A percentile compares a stretch with the other conserved stretches of the same genome.
These are phyloP conservation scores for Boletus rubroflammeus DNA, from an alignment of 768 basidiomycete genomes.

Conservation along the genomic window DNA sequence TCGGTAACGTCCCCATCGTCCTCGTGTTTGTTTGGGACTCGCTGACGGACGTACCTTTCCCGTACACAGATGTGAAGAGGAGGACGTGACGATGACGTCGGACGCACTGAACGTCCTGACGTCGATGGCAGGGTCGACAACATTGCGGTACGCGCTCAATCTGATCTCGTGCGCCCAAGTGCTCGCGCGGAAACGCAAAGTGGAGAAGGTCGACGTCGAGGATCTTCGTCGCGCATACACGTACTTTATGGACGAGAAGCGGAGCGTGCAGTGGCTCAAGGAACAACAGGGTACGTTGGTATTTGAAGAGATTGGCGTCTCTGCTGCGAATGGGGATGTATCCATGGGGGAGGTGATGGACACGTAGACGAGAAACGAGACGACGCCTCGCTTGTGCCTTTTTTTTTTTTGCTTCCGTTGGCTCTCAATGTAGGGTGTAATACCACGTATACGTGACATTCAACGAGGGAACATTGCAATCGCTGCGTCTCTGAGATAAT, in stretches of 20 bases:
- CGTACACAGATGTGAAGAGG: constrained; percentile 75
- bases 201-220: constrained; percentile 75
- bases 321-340: constrained; percentile 31
- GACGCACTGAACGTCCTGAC: constrained; percentile 80
- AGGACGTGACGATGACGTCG: constrained; percentile 80
- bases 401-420: background rate
- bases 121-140: constrained; percentile 85
- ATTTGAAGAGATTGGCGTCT: constrained; percentile 62
- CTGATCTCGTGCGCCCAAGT: constrained; percentile 91
- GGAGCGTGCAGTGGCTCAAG: constrained; percentile 88
- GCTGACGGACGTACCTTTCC: background rate
- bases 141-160: constrained; percentile 91
- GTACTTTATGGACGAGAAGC: constrained; percentile 91
- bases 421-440: background rate
- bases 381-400: background rate
- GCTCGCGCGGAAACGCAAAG: constrained; percentile 78
- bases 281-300: constrained; percentile 74
- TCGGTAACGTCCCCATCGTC: constrained; percentile 43
- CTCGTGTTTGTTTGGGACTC: background rate
- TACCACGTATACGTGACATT: background rate
- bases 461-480: background rate
- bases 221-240: constrained; percentile 82
- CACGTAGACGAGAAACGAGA: constrained; percentile 7
- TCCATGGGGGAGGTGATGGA: constrained; percentile 36
- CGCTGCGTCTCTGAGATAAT: background rate